These are phyloP conservation scores for Nannochloropsis oceanica DNA, from an alignment of 108 stramenopile species.

Conservation along the genomic window DNA sequence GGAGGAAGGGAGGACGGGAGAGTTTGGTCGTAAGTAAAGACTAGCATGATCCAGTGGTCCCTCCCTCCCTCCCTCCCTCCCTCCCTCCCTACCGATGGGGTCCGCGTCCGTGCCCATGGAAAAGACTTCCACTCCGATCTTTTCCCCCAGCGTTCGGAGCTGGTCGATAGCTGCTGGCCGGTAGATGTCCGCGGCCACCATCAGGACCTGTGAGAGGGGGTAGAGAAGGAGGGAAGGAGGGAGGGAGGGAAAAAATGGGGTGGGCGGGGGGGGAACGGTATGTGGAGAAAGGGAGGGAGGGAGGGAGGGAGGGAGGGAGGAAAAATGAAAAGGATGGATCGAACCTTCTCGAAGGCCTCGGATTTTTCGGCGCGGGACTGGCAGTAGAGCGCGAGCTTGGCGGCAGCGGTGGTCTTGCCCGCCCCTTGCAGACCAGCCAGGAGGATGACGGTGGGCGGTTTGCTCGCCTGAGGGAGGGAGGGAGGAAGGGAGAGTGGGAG, in stretches of 20 bases:
- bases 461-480: slow-evolving; percentile 36
- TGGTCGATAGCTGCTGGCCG: slow-evolving; percentile 89
- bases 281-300: background rate
- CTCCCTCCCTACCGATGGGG: too few species aligned
- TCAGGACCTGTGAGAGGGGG: slow-evolving; percentile 46
- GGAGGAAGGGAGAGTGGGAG: background rate
- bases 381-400: slow-evolving; percentile 72
- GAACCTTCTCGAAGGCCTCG: background rate
- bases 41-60: too few species aligned
- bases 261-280: too few species aligned
- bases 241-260: background rate
- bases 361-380: slow-evolving; percentile 12
- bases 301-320: background rate
- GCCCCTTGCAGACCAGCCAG: slow-evolving; percentile 86
- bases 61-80: too few species aligned
- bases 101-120: slow-evolving; percentile 35
- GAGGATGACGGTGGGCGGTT: slow-evolving; percentile 63
- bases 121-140: slow-evolving; percentile 49
- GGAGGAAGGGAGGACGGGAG: too few species aligned
- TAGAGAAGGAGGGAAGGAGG: background rate
- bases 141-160: slow-evolving; percentile 62
- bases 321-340: background rate
- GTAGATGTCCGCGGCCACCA: slow-evolving; percentile 85
- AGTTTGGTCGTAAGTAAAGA: too few species aligned
- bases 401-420: slow-evolving; percentile 84